Conservation (phyloP, 1,139 yeast species). For the Meyerozyma carpophila region DNA sequence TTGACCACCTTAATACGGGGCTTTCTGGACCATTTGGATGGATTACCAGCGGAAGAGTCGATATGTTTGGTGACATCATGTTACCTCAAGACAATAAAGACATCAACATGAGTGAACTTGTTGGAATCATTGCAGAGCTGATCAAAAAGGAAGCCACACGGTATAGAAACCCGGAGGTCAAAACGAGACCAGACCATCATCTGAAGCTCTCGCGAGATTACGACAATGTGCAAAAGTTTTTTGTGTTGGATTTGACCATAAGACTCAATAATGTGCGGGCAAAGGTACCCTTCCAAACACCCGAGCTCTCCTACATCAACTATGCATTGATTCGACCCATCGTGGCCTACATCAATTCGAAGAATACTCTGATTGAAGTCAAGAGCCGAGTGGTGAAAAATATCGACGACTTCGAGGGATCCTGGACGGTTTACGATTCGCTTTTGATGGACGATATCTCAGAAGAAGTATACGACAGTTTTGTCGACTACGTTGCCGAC, state of each 20-base stretch:
- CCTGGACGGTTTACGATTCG: slow-evolving; percentile 95
- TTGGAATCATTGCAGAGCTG: slow-evolving; percentile 32
- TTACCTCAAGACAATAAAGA: slow-evolving; percentile 60
- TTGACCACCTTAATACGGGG: slow-evolving; percentile 88
- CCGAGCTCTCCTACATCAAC: slow-evolving; percentile 81
- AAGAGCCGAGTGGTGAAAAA: slow-evolving; percentile 79
- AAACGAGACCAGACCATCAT: slow-evolving; percentile 21
- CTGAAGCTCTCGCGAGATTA: slow-evolving; percentile 22
- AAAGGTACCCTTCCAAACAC: slow-evolving; percentile 76
- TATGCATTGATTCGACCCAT: slow-evolving; percentile 91
- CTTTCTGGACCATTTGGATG: slow-evolving; percentile 94
- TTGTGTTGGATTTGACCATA: slow-evolving; percentile 73
- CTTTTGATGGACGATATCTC: slow-evolving; percentile 87
- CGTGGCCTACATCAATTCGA: slow-evolving; percentile 89
- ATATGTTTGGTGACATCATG: slow-evolving; percentile 85
- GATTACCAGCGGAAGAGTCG: slow-evolving; percentile 89
- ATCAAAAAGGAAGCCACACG: slow-evolving; percentile 37
- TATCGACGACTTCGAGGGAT: slow-evolving; percentile 80
- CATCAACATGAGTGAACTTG: slow-evolving; percentile 36
- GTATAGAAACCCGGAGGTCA: slow-evolving; percentile 33
- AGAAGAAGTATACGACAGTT: slow-evolving; percentile 84
- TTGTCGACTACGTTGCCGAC: slow-evolving; percentile 82
- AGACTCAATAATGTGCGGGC: slow-evolving; percentile 84
- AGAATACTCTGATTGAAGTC: slow-evolving; percentile 84
- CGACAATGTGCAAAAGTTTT: slow-evolving; percentile 44